phyloP scores from a whole-genome alignment of 345 rosid species.

The Punica granatum region DNA sequence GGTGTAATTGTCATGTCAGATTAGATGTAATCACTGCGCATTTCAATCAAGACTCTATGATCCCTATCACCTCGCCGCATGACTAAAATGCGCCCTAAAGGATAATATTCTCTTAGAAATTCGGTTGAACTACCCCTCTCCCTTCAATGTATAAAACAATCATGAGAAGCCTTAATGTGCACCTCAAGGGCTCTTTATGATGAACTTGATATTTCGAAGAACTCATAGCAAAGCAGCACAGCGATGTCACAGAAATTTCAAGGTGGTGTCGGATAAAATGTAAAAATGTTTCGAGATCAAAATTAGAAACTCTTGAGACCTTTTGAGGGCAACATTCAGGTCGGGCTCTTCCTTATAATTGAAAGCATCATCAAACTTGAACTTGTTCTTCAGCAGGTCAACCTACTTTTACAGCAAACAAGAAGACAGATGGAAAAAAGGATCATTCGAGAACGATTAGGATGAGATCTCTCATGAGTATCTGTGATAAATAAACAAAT shows the following conservation, averaged over 20 bases:
- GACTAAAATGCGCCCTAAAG: no score
- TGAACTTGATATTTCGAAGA: no score
- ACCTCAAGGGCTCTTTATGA: no score
- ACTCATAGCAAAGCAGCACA: no score
- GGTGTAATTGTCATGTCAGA: no score
- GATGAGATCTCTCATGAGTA: not conserved
- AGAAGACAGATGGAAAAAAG: not conserved
- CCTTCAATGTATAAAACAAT: not conserved
- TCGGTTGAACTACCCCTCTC: no score
- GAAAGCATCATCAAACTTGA: conserved; percentile 55
- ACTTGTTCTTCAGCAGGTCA: conserved; percentile 35
- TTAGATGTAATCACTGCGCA: no score
- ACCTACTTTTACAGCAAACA: conserved; percentile 15
- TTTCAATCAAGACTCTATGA: no score
- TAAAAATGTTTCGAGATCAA: not conserved
- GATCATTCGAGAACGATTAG: not conserved
- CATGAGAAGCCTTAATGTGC: no score
- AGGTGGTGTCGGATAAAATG: not conserved
- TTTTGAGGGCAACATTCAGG: conserved; percentile 33
- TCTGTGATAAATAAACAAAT: not conserved
- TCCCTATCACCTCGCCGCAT: no score
- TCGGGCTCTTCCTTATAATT: conserved; percentile 41
- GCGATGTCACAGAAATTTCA: no score
- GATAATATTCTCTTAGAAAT: no score
- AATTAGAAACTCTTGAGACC: conserved; percentile 15